Evolutionary conservation across 1,284 basidiomycete genomes (phyloP), one percentile per base, ranked within the genome.

Genomic region (Takashimella koratensis): DNA sequence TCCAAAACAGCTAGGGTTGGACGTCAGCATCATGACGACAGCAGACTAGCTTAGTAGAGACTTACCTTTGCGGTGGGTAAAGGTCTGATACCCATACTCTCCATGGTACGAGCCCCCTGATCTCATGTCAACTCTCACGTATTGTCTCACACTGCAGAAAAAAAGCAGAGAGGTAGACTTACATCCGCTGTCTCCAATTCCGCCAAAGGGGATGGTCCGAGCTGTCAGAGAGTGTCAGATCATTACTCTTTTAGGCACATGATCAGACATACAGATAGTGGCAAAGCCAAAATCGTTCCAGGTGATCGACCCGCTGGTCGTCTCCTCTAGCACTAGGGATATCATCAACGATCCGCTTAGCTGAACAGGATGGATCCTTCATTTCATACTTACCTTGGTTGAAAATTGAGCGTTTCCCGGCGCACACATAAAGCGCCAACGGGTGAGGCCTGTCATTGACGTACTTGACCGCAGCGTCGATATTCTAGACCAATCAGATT

Each of bases 401-500:
- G 45, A 71, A 76, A 12, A 62, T 55, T 5, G 58, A 47, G 42
- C 64, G 56, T 42, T 62, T 68, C 16, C 53, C 53, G n/a, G 74
- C 66, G 59, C 67, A 74, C n/a, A 74, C 74, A 55, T 75, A 74
- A 23, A 75, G 56, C 5, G 74, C 68, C 13, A 76, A 58, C 8
- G 75, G 73, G 24, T 67, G 65, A 1, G 71, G 68, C 50, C 70
- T 54, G 24, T 60, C 65, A 64, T 87, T 88, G 53, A 91, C 80
- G 57, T 85, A 84, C 21, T 78, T 77, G 56, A 92, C 85, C 2
- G 86, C 89, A 44, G 83, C 84, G 27, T 90, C 86, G 11, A 90
- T 57, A 56, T 81, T 70, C 53, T 86, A 8, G 5, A 24, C 39
- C 41, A 36, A 39, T 23, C 12, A 23, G 19, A 45, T 46, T 47